phyloP scores from a whole-genome alignment of 2,329 filamentous ascomycete genomes.

The Lasiodiplodia citricola region DNA sequence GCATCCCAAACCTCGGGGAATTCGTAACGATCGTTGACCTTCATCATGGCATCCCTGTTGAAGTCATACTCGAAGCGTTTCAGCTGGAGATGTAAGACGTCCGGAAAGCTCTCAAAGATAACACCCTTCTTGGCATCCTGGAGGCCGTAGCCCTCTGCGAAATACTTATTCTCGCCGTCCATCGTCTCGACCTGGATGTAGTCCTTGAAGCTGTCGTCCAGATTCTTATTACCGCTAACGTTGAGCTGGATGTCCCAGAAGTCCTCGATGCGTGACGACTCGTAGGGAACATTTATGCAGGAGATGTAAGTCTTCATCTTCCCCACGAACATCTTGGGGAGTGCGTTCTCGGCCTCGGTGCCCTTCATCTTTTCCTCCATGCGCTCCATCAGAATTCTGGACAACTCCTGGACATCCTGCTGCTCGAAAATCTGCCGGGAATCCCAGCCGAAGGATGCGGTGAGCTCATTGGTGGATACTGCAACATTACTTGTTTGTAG shows the following conservation, averaged over 20 bases:
- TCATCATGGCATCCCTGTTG: conserved; percentile 96
- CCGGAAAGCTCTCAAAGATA: conserved; percentile 94
- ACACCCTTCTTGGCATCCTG: conserved; percentile 98
- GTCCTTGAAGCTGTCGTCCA: conserved; percentile 93
- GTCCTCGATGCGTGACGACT: conserved; percentile 93
- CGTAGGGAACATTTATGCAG: conserved; percentile 97
- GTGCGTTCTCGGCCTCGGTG: conserved; percentile 84
- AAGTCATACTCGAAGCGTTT: conserved; percentile 99
- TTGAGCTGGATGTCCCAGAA: conserved; percentile 99
- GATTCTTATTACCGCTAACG: conserved; percentile 88
- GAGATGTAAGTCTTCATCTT: conserved; percentile 99
- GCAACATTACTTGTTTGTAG: conserved; percentile 84
- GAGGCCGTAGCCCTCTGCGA: conserved; percentile 86
- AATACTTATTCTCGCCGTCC: conserved; percentile 98
- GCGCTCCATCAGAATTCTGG: conserved; percentile 94
- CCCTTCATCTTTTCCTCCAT: conserved; percentile 99
- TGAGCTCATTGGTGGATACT: conserved; percentile 90
- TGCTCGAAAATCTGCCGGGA: conserved; percentile 98
- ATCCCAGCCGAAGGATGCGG: conserved; percentile 97
- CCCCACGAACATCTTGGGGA: conserved; percentile 91
- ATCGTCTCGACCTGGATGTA: conserved; percentile 97
- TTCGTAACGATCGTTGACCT: conserved; percentile 92
- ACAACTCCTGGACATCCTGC: conserved; percentile 97
- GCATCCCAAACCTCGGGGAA: conserved; percentile 86
- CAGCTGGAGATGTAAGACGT: conserved; percentile 90